phyloP scores from a whole-genome alignment of 768 basidiomycete species.

The Termitomyces titanicus region DNA sequence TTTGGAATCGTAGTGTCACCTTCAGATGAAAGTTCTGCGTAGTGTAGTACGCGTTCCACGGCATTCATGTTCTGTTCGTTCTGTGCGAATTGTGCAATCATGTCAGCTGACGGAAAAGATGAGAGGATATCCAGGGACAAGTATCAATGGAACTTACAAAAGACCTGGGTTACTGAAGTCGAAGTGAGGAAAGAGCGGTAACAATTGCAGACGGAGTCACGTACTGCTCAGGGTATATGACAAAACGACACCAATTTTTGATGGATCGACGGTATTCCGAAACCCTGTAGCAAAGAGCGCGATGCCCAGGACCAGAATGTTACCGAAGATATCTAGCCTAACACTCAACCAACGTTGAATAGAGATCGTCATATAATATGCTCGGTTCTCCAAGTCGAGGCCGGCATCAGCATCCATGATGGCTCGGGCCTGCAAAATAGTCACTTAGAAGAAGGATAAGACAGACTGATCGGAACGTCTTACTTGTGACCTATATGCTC shows the following conservation, averaged over 20 bases:
- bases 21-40: slow-evolving; percentile 57
- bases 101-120: slow-evolving; percentile 34
- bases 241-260: slow-evolving; percentile 54
- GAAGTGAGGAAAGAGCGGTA: neutral
- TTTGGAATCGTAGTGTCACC: slow-evolving; percentile 37
- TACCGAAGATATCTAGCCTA: slow-evolving; percentile 63
- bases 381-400: slow-evolving; percentile 55
- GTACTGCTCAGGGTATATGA: slow-evolving; percentile 46
- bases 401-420: slow-evolving; percentile 47
- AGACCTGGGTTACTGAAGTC: slow-evolving; percentile 38
- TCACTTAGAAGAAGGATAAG: neutral
- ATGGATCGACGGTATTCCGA: slow-evolving; percentile 39
- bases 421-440: slow-evolving; percentile 38
- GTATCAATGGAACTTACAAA: slow-evolving; percentile 30
- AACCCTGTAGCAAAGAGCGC: slow-evolving; percentile 65
- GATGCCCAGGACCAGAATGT: slow-evolving; percentile 64
- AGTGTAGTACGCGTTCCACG: slow-evolving; percentile 65
- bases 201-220: slow-evolving; percentile 16
- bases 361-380: slow-evolving; percentile 59
- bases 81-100: slow-evolving; percentile 52
- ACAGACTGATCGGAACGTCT: neutral
- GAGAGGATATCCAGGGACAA: neutral
- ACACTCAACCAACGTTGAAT: slow-evolving; percentile 64
- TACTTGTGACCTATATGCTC: slow-evolving; percentile 55
- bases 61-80: slow-evolving; percentile 73